phyloP scores from a whole-genome alignment of 2,329 filamentous ascomycete species.

The Epichloe sibirici region DNA sequence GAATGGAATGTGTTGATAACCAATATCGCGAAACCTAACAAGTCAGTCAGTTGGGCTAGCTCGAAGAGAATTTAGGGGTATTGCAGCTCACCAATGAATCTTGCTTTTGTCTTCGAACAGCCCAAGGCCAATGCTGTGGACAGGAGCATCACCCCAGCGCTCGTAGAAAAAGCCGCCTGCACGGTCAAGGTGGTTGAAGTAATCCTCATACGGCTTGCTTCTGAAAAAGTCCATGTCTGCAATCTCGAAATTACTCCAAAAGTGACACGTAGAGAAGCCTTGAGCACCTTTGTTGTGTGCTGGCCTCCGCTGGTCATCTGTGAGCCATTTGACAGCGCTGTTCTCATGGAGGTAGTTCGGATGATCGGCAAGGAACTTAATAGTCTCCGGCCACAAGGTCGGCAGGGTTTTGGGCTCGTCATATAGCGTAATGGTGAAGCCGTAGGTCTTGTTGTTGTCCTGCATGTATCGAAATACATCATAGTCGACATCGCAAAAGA shows the following conservation, averaged over 20 bases:
- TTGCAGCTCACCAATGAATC: slow-evolving; percentile 71
- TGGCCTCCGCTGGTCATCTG: slow-evolving; percentile 63
- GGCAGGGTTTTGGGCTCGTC: slow-evolving; percentile 80
- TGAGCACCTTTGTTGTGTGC: slow-evolving; percentile 71
- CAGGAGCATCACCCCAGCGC: slow-evolving; percentile 93
- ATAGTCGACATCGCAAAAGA: slow-evolving; percentile 98
- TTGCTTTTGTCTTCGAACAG: slow-evolving; percentile 83
- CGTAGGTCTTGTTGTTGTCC: slow-evolving; percentile 97
- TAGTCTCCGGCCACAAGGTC: slow-evolving; percentile 88
- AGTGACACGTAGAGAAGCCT: slow-evolving; percentile 96
- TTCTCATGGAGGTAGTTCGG: slow-evolving; percentile 70
- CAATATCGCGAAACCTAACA: slow-evolving; percentile 92
- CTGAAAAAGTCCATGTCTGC: slow-evolving; percentile 89
- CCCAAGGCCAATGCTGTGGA: slow-evolving; percentile 86
- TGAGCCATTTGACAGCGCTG: slow-evolving; percentile 80
- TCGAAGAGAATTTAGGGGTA: background rate
- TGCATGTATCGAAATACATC: slow-evolving; percentile 97
- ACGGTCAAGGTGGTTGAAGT: slow-evolving; percentile 93
- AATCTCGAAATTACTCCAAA: slow-evolving; percentile 99
- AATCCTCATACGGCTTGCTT: slow-evolving; percentile 80
- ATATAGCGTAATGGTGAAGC: slow-evolving; percentile 96
- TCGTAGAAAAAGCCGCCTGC: slow-evolving; percentile 98
- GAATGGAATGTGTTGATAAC: slow-evolving; percentile 96
- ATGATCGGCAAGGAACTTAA: slow-evolving; percentile 78
- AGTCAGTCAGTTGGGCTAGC: background rate